Conservation (phyloP, 495 filamentous ascomycete species). For the Hypomontagnella submonticulosa region DNA sequence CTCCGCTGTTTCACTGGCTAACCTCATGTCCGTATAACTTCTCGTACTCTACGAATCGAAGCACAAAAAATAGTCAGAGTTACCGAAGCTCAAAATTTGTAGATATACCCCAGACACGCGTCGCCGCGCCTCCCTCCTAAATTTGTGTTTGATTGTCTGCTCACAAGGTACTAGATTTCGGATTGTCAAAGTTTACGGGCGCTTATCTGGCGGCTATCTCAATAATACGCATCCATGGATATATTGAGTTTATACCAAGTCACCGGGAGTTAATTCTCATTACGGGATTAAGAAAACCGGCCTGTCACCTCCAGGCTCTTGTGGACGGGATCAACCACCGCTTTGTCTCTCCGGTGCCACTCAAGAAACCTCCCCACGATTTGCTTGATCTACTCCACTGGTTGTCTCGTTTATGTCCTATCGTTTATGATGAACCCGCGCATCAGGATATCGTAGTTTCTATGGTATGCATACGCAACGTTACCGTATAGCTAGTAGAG, state of each 20-base stretch:
- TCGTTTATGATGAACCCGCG: slow-evolving; percentile 15
- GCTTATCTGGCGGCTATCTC: slow-evolving; percentile 17
- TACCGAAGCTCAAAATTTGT: slow-evolving; percentile 6
- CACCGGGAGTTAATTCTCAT: slow-evolving; percentile 20
- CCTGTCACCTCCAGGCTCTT: slow-evolving; percentile 21
- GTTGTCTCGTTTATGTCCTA: slow-evolving; percentile 24
- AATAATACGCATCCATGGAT: slow-evolving; percentile 12
- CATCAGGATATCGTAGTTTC: slow-evolving; percentile 24
- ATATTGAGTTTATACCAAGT: slow-evolving; percentile 24
- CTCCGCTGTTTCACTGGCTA: slow-evolving; percentile 19
- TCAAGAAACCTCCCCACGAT: slow-evolving; percentile 27
- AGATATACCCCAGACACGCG: slow-evolving; percentile 27
- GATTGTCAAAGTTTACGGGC: slow-evolving; percentile 11
- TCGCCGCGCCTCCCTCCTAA: slow-evolving; percentile 32
- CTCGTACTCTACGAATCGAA: slow-evolving; percentile 6
- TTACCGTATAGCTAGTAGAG: slow-evolving; percentile 38
- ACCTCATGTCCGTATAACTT: slow-evolving; percentile 21
- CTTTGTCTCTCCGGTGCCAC: slow-evolving; percentile 23
- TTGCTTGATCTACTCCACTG: slow-evolving; percentile 35
- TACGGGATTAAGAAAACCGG: slow-evolving; percentile 6
- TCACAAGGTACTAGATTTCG: slow-evolving; percentile 20
- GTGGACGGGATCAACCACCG: slow-evolving; percentile 8
- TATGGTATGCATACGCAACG: slow-evolving; percentile 38
- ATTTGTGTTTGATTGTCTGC: slow-evolving; percentile 18
- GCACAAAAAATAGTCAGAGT: not conserved